phyloP scores from a whole-genome alignment of 1,284 basidiomycete genomes.

The Anthracocystis setariae region DNA sequence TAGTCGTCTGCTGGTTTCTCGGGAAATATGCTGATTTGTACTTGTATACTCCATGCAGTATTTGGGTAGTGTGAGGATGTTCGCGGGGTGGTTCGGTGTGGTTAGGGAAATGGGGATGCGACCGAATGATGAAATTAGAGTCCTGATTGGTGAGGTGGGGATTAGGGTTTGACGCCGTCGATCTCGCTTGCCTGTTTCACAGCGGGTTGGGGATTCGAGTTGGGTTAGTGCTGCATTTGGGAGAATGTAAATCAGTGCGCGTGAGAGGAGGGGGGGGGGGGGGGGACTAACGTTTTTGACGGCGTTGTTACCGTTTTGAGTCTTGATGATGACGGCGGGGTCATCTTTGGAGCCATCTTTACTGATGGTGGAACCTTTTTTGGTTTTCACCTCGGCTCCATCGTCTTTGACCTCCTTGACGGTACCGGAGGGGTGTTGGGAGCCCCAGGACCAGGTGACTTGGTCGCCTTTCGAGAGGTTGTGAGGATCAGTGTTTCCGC shows the following conservation, averaged over 20 bases:
- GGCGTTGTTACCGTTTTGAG: slow-evolving; percentile 42
- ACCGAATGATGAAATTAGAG: background rate
- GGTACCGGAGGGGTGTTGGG: slow-evolving; percentile 45
- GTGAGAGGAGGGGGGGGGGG: background rate
- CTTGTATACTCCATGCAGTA: slow-evolving; percentile 1
- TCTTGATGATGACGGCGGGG: slow-evolving; percentile 52
- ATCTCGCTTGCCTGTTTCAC: slow-evolving; percentile 43
- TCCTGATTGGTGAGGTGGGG: background rate
- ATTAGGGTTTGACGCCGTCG: slow-evolving; percentile 51
- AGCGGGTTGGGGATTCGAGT: background rate
- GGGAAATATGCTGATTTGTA: background rate
- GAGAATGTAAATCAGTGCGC: too few relatives aligned
- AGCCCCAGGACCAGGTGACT: slow-evolving; percentile 53
- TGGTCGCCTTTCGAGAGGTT: slow-evolving; percentile 40
- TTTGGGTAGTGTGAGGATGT: too few relatives aligned
- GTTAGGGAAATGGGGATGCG: too few relatives aligned
- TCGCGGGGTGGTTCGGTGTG: too few relatives aligned
- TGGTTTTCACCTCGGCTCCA: slow-evolving; percentile 48
- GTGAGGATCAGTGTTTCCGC: slow-evolving; percentile 29
- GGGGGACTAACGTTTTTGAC: slow-evolving; percentile 52
- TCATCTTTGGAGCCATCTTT: slow-evolving; percentile 47
- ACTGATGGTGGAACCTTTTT: slow-evolving; percentile 51
- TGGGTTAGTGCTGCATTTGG: too few relatives aligned
- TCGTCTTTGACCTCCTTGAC: slow-evolving; percentile 56
- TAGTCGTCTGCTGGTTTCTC: background rate